Percentiles rank a stretch among this genome's conserved stretches.
These are phyloP conservation scores for Spinellus fusiger DNA, from an alignment of 192 early-diverging fungal genomes.

Conservation along the genomic window DNA sequence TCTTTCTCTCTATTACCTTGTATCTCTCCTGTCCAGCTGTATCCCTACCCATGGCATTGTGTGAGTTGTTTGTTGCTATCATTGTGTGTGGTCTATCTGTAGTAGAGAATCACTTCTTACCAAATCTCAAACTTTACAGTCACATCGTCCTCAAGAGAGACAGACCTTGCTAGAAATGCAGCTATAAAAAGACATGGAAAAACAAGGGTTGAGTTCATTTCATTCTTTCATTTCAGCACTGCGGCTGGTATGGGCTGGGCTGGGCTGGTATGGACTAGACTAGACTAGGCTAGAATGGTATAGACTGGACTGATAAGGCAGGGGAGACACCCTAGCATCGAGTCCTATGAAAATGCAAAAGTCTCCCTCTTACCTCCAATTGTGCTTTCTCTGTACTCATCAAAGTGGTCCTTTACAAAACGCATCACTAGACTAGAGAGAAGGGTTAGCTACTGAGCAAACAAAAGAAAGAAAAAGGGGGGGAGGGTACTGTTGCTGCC, in stretches of 20 bases:
- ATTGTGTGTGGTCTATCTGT: not conserved
- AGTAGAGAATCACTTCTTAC: slow-evolving; percentile 26
- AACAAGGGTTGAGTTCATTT: not conserved
- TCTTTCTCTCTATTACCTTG: slow-evolving; percentile 37
- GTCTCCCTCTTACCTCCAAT: slow-evolving; percentile 58
- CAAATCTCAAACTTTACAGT: slow-evolving; percentile 96
- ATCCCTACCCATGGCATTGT: slow-evolving; percentile 49
- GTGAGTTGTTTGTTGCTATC: not conserved
- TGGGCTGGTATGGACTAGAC: not conserved
- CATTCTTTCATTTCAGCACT: too few species aligned
- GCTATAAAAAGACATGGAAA: slow-evolving; percentile 29
- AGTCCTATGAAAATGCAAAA: too few species aligned
- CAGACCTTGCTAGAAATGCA: slow-evolving; percentile 74
- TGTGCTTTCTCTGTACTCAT: slow-evolving; percentile 89
- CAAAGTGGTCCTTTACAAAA: slow-evolving; percentile 90
- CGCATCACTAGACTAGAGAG: slow-evolving; percentile 63
- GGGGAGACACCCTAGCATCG: not conserved
- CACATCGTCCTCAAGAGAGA: slow-evolving; percentile 76
- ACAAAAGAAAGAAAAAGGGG: too few species aligned
- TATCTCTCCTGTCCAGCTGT: slow-evolving; percentile 70
- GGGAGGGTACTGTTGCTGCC: not conserved
- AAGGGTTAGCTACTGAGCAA: not conserved
- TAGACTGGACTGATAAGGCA: not conserved
- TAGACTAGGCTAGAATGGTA: too few species aligned
- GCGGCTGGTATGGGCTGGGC: too few species aligned